phyloP scores from a whole-genome alignment of 306 rosid genomes.

The Senna tora region DNA sequence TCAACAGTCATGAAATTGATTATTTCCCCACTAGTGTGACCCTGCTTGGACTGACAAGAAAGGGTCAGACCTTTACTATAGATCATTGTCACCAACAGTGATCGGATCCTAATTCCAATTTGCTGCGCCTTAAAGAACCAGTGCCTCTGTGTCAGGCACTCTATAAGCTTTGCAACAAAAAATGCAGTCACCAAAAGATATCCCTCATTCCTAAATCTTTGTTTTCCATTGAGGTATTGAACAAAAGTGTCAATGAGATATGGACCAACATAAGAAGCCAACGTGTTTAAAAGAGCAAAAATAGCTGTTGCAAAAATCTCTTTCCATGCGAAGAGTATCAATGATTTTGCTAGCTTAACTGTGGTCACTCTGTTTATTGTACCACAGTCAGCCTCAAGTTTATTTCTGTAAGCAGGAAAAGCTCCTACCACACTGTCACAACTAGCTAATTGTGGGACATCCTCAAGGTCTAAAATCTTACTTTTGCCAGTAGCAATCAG shows the following conservation, averaged over 20 bases:
- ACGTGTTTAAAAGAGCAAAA: slow-evolving; percentile 27
- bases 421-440: slow-evolving; percentile 46
- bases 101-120: slow-evolving; percentile 47
- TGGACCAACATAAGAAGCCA: slow-evolving; percentile 65
- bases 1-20: slow-evolving; percentile 60
- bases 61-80: slow-evolving; percentile 49
- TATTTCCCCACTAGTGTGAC: slow-evolving; percentile 56
- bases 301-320: slow-evolving; percentile 47
- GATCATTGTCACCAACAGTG: slow-evolving; percentile 42
- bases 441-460: slow-evolving; percentile 52
- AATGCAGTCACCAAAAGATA: slow-evolving; percentile 46
- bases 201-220: slow-evolving; percentile 49
- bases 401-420: slow-evolving; percentile 40
- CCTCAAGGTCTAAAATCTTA: slow-evolving; percentile 54
- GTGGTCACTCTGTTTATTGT: slow-evolving; percentile 42
- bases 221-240: slow-evolving; percentile 49
- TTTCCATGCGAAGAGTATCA: slow-evolving; percentile 45
- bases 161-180: slow-evolving; percentile 51
- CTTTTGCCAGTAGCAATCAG: slow-evolving; percentile 50
- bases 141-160: slow-evolving; percentile 47
- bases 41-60: slow-evolving; percentile 51
- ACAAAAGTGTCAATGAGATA: slow-evolving; percentile 55
- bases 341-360: slow-evolving; percentile 45
- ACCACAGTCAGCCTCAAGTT: slow-evolving; percentile 51
- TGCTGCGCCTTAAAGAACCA: slow-evolving; percentile 52